Evolutionary conservation across 2,329 filamentous ascomycete genomes (phyloP), one percentile per base, ranked within the genome.

Genomic region (Diaporthe humulicola): DNA sequence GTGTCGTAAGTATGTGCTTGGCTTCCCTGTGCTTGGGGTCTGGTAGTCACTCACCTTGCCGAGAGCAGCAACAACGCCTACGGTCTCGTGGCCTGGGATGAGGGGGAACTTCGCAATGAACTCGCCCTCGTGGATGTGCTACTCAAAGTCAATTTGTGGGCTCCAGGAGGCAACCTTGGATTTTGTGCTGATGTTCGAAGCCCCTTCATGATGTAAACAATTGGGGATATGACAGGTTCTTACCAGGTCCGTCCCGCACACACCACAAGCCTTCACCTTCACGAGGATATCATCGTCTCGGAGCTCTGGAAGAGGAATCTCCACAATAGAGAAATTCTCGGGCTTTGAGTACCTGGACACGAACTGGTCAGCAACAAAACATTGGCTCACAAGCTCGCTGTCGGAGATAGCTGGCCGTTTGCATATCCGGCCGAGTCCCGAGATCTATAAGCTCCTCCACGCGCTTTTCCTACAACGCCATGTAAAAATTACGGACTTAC

Each of bases 51-150:
- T 9, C 48, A 75, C 38, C 52, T 74, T 86, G 64, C 89, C 90
- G 52, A 90, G 80, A 17, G 87, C 90, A 42, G 90, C 92, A 73
- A 94, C 87, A 48, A 91, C 88, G 78, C 92, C 92, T 54, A 92
- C 90, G 48, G 92, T 93, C 82, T 94, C 92, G 79, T 94, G 92
- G 67, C 92, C 91, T 75, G 91, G 91, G 78, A 93, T 91, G 74
- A 93, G 85, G 70, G 91, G 91, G 80, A 93, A 93, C 84, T 91
- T 85, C 77, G 85, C 86, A 57, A 87, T 87, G 78, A 94, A 94
- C 84, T 93, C 91, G 79, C 92, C 92, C 82, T 93, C 90, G 80
- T 93, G 91, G 79, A 91, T 92, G 79, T 92, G 90, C 81, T 81
- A 30, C 40, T 22, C n/a, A 42, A 9, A 4, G n/a, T 64, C 15